Base-by-base conservation (phyloP, 2,329 filamentous ascomycete species). In the Fusarium acutatum region DNA sequence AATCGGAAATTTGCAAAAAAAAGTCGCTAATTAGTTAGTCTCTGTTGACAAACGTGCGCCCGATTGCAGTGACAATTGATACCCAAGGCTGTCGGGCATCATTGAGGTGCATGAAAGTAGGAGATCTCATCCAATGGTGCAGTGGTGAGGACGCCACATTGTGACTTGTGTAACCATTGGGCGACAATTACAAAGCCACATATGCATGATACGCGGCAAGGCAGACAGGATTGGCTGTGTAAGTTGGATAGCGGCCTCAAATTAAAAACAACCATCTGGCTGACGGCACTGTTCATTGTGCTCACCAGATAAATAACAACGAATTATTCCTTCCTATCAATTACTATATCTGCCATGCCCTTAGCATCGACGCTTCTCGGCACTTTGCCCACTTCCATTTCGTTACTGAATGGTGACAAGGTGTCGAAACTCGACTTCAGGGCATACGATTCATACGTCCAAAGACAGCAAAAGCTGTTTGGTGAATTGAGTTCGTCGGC, bases 41-140 rank as follows among this genome's bases (percentile, higher is more conserved):
- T n/a, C 1, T 47, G 44, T 10, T 47, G 20, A 30, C 26, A 0
- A 0, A 0, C 0, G 0, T 30, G 2, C 28, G 28, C 46, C 28
- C 46, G 20, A 0, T 12, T 9, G 1, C 14, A 17, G 28, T 30
- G 28, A 0, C 1, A n/a, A 17, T 49, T 30, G 3, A n/a, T 17
- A 4, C 46, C 46, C 14, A 49, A n/a, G 6, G 10, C 10, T 3
- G 28, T 13, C 5, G 3, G 46, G 46, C 46, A 49, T 49, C 28
- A 30, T 30, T n/a, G 0, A 0, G 20, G 14, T 18, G 28, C 46
- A 30, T 30, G 20, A 49, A 17, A n/a, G 10, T 4, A 1, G 10
- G 17, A 11, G 1, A 6, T 12, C 4, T 6, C 20, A 8, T n/a
- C 44, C 44, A 47, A 47, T 47, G 2, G 3, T 30, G 4, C 0